A percentile compares a stretch with the other conserved stretches of the same genome.
phyloP scores from a whole-genome alignment of 345 rosid genomes.

The Pistacia vera region DNA sequence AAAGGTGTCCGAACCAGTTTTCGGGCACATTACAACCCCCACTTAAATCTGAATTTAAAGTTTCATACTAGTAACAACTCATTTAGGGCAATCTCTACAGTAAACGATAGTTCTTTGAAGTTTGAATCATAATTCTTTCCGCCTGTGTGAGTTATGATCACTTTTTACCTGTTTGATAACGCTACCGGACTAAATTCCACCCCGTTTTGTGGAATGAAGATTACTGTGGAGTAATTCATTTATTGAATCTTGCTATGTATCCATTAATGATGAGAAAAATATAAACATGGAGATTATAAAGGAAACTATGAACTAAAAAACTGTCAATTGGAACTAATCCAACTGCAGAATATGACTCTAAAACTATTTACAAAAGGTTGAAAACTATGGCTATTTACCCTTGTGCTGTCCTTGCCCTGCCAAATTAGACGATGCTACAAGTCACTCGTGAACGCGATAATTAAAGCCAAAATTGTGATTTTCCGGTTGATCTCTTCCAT shows the following conservation, averaged over 20 bases:
- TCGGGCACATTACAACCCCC: too few species aligned
- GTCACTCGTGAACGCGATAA: neutral
- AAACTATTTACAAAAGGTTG: slow-evolving; percentile 34
- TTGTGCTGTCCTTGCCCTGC: neutral
- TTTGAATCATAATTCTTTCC: too few species aligned
- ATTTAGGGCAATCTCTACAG: too few species aligned
- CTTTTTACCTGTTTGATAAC: too few species aligned
- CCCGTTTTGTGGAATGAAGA: neutral
- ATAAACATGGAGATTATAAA: neutral
- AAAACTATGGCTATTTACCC: slow-evolving; percentile 17
- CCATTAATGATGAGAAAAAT: neutral
- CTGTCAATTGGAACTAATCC: neutral
- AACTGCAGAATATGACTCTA: neutral
- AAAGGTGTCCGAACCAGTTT: too few species aligned
- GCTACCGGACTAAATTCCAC: too few species aligned
- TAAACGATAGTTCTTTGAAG: too few species aligned
- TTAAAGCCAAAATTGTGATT: slow-evolving; percentile 14
- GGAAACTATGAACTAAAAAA: neutral
- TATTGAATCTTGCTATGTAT: neutral
- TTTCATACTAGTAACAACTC: too few species aligned
- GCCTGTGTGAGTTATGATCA: too few species aligned
- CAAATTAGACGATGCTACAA: neutral
- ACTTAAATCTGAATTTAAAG: too few species aligned
- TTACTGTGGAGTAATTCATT: neutral
- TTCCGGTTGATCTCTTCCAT: slow-evolving; percentile 5